These are phyloP conservation scores for Linnemannia elongata DNA, from an alignment of 192 early-diverging fungal genomes.

Conservation along the genomic window DNA sequence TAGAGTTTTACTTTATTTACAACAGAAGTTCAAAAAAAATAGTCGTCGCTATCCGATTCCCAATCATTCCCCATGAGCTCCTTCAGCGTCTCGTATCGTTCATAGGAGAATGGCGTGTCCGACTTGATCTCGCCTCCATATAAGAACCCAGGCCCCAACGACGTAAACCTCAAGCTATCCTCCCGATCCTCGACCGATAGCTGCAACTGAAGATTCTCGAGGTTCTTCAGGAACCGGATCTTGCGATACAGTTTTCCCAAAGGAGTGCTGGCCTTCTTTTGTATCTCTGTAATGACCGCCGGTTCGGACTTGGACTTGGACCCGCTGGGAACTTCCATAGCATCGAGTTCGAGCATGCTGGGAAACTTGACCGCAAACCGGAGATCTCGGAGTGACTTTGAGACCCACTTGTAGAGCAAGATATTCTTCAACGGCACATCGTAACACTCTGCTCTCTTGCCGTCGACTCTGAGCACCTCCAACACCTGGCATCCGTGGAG, in stretches of 20 bases:
- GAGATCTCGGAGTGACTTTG: neutral
- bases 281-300: neutral
- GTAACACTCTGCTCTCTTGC: neutral
- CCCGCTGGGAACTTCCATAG: neutral
- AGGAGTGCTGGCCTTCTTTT: neutral
- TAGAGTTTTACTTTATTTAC: neutral
- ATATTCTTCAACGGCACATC: neutral
- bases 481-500: neutral
- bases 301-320: neutral
- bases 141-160: neutral
- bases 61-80: neutral
- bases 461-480: neutral
- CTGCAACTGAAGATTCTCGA: neutral
- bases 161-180: neutral
- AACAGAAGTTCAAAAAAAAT: neutral
- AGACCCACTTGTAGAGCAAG: neutral
- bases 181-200: neutral
- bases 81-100: neutral
- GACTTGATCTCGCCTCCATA: neutral
- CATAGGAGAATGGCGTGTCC: neutral
- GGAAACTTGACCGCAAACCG: neutral
- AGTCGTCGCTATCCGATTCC: neutral
- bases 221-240: neutral
- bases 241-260: neutral
- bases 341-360: neutral